Percentiles rank a stretch among this genome's conserved stretches.
Evolutionary conservation across 345 rosid genomes (phyloP).

Genomic region (Zanthoxylum bungeanum): DNA sequence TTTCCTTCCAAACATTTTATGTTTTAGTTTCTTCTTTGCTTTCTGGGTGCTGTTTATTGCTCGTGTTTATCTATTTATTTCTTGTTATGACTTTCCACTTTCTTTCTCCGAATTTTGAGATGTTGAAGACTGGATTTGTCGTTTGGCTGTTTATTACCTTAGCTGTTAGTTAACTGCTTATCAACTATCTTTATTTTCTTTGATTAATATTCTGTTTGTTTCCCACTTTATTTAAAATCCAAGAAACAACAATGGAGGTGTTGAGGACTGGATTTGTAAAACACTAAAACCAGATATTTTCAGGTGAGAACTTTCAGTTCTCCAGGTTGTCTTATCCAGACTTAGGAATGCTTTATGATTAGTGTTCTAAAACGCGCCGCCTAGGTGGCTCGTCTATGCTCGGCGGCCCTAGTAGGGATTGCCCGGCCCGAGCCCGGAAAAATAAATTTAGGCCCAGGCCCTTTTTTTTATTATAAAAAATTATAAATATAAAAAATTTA

Average conservation of each 20-base stretch:
- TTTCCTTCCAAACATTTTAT: not conserved
- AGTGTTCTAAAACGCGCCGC: too few species aligned
- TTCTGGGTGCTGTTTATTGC: not conserved
- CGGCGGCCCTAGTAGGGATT: too few species aligned
- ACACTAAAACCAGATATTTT: not conserved
- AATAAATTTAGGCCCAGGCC: too few species aligned
- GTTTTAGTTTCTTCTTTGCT: not conserved
- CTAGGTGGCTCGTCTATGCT: too few species aligned
- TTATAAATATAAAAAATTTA: too few species aligned
- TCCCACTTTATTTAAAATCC: too few species aligned
- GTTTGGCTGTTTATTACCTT: not conserved
- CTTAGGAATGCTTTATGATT: not conserved
- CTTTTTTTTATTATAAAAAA: too few species aligned
- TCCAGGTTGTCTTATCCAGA: not conserved
- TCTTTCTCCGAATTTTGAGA: not conserved
- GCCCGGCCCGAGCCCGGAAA: too few species aligned
- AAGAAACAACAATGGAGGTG: not conserved
- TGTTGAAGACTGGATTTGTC: not conserved
- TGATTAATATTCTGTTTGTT: not conserved
- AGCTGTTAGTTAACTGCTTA: not conserved
- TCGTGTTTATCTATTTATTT: not conserved
- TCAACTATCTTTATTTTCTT: not conserved
- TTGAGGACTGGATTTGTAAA: not conserved
- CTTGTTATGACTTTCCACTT: not conserved
- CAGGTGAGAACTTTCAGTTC: not conserved